phyloP scores from a whole-genome alignment of 306 rosid genomes.

The peach (Prunus persica) region Prunus_persica_NCBIv2 NC_034010.1:16041501-16042000 shows the following conservation, averaged over 20 bases:
- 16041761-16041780: background rate
- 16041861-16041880: background rate
- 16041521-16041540: too few species aligned
- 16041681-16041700: too few species aligned
- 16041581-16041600: too few species aligned
- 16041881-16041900: background rate
- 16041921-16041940: background rate
- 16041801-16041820: background rate
- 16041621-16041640: too few species aligned
- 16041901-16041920: background rate
- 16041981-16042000: constrained; percentile 92
- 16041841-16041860: background rate
- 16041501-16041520: too few species aligned
- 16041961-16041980: constrained; percentile 53
- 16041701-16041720: too few species aligned
- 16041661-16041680: too few species aligned
- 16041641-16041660: too few species aligned
- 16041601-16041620: too few species aligned
- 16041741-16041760: background rate
- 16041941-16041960: constrained; percentile 20
- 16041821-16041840: background rate
- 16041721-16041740: too few species aligned
- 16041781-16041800: background rate
- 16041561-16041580: too few species aligned
- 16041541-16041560: too few species aligned